Evolutionary conservation across 306 rosid species (phyloP).

Genomic region (Lathyrus tuberosus): DNA sequence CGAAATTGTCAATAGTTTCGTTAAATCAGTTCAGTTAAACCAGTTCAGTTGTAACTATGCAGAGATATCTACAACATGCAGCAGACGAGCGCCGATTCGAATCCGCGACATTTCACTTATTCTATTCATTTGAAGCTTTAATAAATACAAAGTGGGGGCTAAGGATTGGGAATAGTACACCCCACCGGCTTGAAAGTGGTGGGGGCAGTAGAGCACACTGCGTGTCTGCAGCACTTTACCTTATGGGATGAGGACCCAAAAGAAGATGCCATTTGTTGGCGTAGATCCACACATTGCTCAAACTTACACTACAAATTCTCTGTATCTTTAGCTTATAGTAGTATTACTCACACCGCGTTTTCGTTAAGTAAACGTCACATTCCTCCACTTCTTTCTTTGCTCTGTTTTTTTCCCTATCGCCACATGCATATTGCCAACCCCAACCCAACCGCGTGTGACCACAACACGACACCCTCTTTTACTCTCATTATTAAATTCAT

Average conservation of each 20-base stretch:
- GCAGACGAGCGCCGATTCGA: no score
- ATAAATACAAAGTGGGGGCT: slow-evolving; percentile 19
- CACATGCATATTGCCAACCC: slow-evolving; percentile 36
- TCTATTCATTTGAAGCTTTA: no score
- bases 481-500: neutral
- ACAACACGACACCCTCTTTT: slow-evolving; percentile 8
- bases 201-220: slow-evolving; percentile 46
- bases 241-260: slow-evolving; percentile 33
- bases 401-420: slow-evolving; percentile 23
- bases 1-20: no score
- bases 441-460: slow-evolving; percentile 36
- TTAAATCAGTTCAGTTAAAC: no score
- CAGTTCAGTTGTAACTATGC: no score
- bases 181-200: slow-evolving; percentile 45
- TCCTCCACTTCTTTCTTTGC: slow-evolving; percentile 23
- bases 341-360: slow-evolving; percentile 29
- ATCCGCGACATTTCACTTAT: no score
- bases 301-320: slow-evolving; percentile 6
- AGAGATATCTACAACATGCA: no score
- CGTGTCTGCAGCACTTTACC: slow-evolving; percentile 46
- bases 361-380: slow-evolving; percentile 46
- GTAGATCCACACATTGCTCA: slow-evolving; percentile 33
- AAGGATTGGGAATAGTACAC: slow-evolving; percentile 43
- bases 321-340: neutral
- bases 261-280: slow-evolving; percentile 34